phyloP scores from a whole-genome alignment of 2,329 filamentous ascomycete species.

The Pseudopyrenochaeta lycopersici region DNA sequence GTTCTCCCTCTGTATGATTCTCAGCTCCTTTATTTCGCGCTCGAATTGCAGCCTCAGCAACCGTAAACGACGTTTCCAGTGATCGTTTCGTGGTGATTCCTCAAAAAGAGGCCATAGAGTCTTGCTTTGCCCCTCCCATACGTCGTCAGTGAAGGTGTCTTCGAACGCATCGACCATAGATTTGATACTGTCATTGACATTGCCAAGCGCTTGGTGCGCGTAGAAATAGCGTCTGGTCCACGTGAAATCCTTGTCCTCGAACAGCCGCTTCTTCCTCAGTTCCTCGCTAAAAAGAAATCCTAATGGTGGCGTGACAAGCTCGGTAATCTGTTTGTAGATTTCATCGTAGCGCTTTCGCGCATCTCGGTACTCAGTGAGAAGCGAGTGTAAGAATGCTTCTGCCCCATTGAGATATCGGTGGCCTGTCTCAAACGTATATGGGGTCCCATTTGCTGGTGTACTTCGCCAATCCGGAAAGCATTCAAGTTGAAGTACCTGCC shows the following conservation, averaged over 20 bases:
- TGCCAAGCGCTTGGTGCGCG: slow-evolving; percentile 68
- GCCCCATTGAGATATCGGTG: slow-evolving; percentile 69
- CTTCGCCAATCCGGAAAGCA: slow-evolving; percentile 61
- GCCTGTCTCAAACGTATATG: slow-evolving; percentile 64
- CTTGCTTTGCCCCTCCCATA: slow-evolving; percentile 66
- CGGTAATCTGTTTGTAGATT: slow-evolving; percentile 65
- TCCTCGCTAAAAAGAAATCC: slow-evolving; percentile 68
- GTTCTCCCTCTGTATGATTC: slow-evolving; percentile 60
- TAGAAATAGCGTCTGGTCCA: slow-evolving; percentile 71
- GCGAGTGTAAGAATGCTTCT: slow-evolving; percentile 67
- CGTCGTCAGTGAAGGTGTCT: slow-evolving; percentile 66
- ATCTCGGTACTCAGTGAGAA: slow-evolving; percentile 69
- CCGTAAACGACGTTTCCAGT: slow-evolving; percentile 61
- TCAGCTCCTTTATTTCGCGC: slow-evolving; percentile 60
- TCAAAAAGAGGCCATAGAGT: slow-evolving; percentile 65
- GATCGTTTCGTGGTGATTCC: slow-evolving; percentile 55
- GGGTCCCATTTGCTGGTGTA: slow-evolving; percentile 49
- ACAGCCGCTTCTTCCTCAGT: slow-evolving; percentile 66
- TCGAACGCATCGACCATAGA: slow-evolving; percentile 66
- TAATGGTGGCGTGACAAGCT: slow-evolving; percentile 67
- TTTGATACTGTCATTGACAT: slow-evolving; percentile 68
- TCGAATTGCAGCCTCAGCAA: slow-evolving; percentile 60
- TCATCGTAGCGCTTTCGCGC: slow-evolving; percentile 66
- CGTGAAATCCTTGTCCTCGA: slow-evolving; percentile 69
- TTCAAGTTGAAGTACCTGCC: slow-evolving; percentile 59